Conservation (phyloP, 2,329 filamentous ascomycete species). For the Aspergillus spinulosporus region DNA sequence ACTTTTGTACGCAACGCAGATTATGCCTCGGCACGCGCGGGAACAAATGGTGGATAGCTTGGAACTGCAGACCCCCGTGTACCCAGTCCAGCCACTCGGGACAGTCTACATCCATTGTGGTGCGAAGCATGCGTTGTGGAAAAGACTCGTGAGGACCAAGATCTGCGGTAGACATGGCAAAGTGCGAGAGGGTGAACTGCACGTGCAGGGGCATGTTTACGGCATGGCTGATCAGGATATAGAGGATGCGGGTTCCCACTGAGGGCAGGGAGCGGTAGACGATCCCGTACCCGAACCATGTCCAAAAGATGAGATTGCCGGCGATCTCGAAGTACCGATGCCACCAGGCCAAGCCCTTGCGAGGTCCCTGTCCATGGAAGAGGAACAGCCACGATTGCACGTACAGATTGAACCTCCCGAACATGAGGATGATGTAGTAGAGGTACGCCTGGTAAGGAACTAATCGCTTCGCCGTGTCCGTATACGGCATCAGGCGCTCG, state of each 20-base stretch:
- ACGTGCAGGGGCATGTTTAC: constrained; percentile 79
- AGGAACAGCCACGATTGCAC: constrained; percentile 77
- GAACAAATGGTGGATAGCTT: constrained; percentile 83
- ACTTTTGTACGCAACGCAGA: constrained; percentile 69
- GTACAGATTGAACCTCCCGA: constrained; percentile 88
- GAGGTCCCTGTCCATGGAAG: constrained; percentile 67
- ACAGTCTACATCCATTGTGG: constrained; percentile 91
- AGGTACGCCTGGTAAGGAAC: constrained; percentile 73
- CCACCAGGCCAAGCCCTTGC: constrained; percentile 77
- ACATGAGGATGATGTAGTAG: constrained; percentile 77
- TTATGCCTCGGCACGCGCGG: constrained; percentile 84
- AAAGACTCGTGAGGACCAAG: constrained; percentile 83
- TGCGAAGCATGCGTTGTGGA: constrained; percentile 85
- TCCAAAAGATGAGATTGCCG: constrained; percentile 80
- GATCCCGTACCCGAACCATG: constrained; percentile 80
- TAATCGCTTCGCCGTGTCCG: constrained; percentile 61
- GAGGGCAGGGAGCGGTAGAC: constrained; percentile 72
- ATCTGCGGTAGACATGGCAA: constrained; percentile 88
- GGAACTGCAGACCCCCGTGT: constrained; percentile 86
- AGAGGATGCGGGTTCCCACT: constrained; percentile 68
- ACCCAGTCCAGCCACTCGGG: constrained; percentile 85
- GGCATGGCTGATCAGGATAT: constrained; percentile 77
- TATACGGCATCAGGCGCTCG: constrained; percentile 65
- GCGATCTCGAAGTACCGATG: constrained; percentile 76
- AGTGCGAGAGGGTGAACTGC: constrained; percentile 89